phyloP scores from a whole-genome alignment of 352 stramenopile genomes.

The Thalassiosira hispida region DNA sequence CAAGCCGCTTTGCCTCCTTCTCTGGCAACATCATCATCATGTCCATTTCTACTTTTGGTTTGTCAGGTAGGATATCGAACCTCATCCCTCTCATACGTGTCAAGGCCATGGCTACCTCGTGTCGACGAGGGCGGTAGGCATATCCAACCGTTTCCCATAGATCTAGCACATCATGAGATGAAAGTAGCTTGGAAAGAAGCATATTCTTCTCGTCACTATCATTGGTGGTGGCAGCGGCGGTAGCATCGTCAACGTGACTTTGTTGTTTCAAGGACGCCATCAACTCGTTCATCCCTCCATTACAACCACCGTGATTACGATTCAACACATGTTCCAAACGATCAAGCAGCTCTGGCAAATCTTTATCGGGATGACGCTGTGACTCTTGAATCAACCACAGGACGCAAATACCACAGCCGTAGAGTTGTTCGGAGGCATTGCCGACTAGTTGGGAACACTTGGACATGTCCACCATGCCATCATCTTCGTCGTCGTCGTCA shows the following conservation, averaged over 20 bases:
- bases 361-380: constrained; percentile 39
- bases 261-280: constrained; percentile 12
- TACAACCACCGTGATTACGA: neutral
- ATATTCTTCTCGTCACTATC: neutral
- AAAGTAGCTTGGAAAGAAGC: constrained; percentile 12
- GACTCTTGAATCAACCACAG: constrained; percentile 50
- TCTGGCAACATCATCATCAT: constrained; percentile 12
- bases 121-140: constrained; percentile 63
- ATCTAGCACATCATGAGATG: constrained; percentile 47
- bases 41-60: constrained; percentile 45
- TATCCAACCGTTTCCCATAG: constrained; percentile 64
- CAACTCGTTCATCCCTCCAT: constrained; percentile 41
- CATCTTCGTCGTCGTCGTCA: constrained; percentile 69
- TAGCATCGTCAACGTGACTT: neutral
- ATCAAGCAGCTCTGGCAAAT: constrained; percentile 64
- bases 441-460: constrained; percentile 79
- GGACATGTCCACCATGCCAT: constrained; percentile 77
- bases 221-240: neutral
- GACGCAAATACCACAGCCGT: constrained; percentile 72
- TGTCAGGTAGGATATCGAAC: constrained; percentile 70
- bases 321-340: constrained; percentile 65
- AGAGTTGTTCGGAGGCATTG: constrained; percentile 73
- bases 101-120: constrained; percentile 76
- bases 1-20: constrained; percentile 33
- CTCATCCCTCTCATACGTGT: constrained; percentile 72